Percentiles rank a stretch among this genome's conserved stretches.
Evolutionary conservation across 2,329 filamentous ascomycete species (phyloP).

Genomic region (Tolypocladium paradoxum): DNA sequence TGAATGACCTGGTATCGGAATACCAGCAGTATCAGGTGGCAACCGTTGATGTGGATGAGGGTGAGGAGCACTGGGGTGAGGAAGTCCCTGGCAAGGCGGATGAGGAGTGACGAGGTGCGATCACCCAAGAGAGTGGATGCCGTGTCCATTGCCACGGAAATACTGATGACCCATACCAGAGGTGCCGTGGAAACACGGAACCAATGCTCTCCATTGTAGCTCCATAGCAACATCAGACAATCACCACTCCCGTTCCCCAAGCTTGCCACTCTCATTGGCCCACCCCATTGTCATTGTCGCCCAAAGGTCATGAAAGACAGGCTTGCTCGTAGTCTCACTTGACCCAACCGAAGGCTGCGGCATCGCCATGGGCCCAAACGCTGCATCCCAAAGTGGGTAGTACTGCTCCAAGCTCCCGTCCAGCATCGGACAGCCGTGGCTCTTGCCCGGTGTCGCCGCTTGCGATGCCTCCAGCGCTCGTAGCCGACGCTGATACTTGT

Average conservation of each 20-base stretch:
- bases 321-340: constrained; percentile 8
- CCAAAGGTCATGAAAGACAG: constrained; percentile 33
- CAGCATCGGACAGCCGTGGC: constrained; percentile 37
- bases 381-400: constrained; percentile 33
- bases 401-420: constrained; percentile 38
- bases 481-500: constrained; percentile 32
- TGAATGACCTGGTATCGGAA: constrained; percentile 99
- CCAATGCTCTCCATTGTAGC: too few species aligned
- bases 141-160: too few species aligned
- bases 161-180: too few species aligned
- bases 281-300: constrained; percentile 37
- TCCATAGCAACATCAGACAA: too few species aligned
- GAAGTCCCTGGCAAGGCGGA: constrained; percentile 62
- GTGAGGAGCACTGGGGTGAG: constrained; percentile 81
- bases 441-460: constrained; percentile 7
- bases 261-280: constrained; percentile 14
- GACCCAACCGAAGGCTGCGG: constrained; percentile 3
- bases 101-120: too few species aligned
- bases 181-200: too few species aligned
- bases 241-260: neutral
- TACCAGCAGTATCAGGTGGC: constrained; percentile 99
- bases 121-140: too few species aligned
- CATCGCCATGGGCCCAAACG: constrained; percentile 10
- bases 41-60: constrained; percentile 77
- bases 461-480: constrained; percentile 17